Base-by-base conservation (phyloP, 345 rosid species). In the Pistacia atlantica region DNA sequence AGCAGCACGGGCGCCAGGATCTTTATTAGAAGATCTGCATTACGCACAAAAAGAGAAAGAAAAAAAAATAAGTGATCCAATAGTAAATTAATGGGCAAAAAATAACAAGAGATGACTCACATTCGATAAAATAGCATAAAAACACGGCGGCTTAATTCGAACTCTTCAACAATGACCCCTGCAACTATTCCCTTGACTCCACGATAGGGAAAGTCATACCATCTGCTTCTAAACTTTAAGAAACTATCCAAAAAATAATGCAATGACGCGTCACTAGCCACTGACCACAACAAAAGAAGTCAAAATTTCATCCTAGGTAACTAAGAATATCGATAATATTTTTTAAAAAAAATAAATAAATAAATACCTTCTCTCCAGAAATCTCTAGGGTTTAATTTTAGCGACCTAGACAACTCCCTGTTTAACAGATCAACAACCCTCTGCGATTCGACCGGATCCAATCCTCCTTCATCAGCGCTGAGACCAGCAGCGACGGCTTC, bases 201-300 rank as follows among this genome's bases (percentile, higher is more conserved):
- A 72, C 88, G 99, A 79, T 90, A 86, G 42, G 97, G 97, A 61
- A 93, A 93, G 87, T 96, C 99, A 75, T 91, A 96, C 99, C 99
- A 96, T 73, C 98, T 92, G 85, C 89, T 89, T 80, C 97, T 89
- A 86, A 82, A 93, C 37, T 90, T 86, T 54, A 95, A 76, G 86
- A 95, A 95, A 85, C 91, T 87, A 80, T 90, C 95, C 84, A 95
- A 79, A 85, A 92, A 92, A 71, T 81, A 87, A 60, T 83, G 97
- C 89, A 95, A 87, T 4, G 97, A 93, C 69, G 80, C 74, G 77
- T 95, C 97, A 65, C 84, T 71, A 52, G 98, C 97, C 88, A 93
- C 99, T 95, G 80, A 22, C 59, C 67, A 70, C 8, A 68, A 69
- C 17, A 75, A 78, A 61, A 18, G 69, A 51, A 11, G 37, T 51